Evolutionary conservation across 768 basidiomycete genomes (phyloP).

Genomic region (Panus rudis): DNA sequence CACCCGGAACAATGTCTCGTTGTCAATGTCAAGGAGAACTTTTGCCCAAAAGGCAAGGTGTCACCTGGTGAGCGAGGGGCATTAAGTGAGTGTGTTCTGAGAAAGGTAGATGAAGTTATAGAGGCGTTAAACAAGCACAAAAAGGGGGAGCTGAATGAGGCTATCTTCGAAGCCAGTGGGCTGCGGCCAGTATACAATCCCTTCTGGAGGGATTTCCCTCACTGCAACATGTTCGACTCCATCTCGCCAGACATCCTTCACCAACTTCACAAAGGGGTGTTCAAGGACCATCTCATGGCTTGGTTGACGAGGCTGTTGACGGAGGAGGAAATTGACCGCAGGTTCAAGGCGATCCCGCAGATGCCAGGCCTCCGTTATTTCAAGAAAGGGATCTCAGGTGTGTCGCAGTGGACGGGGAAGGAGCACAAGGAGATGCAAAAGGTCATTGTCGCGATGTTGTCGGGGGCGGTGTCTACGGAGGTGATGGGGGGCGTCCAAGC

Average conservation of each 20-base stretch:
- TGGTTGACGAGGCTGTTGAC: slow-evolving; percentile 25
- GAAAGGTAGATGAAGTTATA: too few species aligned
- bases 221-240: slow-evolving; percentile 28
- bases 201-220: slow-evolving; percentile 35
- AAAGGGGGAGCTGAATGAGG: slow-evolving; percentile 4
- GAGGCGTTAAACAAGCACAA: too few species aligned
- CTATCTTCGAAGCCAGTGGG: slow-evolving; percentile 4
- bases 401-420: slow-evolving; percentile 35
- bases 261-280: slow-evolving; percentile 39
- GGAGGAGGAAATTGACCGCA: slow-evolving; percentile 11
- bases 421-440: slow-evolving; percentile 29
- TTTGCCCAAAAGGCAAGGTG: slow-evolving; percentile 25
- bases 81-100: too few species aligned
- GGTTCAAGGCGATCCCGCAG: slow-evolving; percentile 6
- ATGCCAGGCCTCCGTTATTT: slow-evolving; percentile 13
- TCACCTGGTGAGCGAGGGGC: slow-evolving; percentile 16
- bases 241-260: slow-evolving; percentile 37
- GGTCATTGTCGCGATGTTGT: background rate
- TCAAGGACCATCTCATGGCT: slow-evolving; percentile 35
- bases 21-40: slow-evolving; percentile 18
- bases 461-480: background rate
- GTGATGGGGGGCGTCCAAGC: slow-evolving; percentile 8
- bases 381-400: slow-evolving; percentile 20
- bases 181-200: slow-evolving; percentile 18
- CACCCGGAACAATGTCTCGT: slow-evolving; percentile 40